These are phyloP conservation scores for Coleophoma crateriformis DNA, from an alignment of 2,329 filamentous ascomycete genomes.

Conservation along the genomic window DNA sequence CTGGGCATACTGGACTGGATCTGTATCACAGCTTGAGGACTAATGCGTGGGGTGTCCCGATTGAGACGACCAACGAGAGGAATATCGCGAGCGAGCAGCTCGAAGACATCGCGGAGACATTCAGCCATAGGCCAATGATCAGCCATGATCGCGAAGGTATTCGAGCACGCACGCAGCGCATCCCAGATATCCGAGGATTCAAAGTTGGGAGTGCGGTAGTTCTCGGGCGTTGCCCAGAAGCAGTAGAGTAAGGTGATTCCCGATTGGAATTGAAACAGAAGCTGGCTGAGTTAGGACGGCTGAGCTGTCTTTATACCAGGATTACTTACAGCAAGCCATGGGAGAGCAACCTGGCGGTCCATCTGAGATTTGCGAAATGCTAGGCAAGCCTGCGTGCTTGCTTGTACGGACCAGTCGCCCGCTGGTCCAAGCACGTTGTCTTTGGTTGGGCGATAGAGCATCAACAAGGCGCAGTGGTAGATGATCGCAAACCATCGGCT, in stretches of 20 bases:
- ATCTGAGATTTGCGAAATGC: not conserved
- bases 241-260: not conserved
- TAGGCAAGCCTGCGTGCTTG: not conserved
- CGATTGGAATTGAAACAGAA: not conserved
- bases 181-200: conserved; percentile 1
- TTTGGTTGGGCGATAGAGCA: not conserved
- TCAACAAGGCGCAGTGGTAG: not conserved
- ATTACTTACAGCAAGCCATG: not conserved
- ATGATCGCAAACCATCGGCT: not conserved
- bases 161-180: conserved; percentile 19
- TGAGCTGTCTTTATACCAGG: not conserved
- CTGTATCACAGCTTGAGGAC: not conserved
- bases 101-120: conserved; percentile 1
- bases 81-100: conserved; percentile 12
- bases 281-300: no score
- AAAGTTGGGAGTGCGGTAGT: not conserved
- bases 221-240: not conserved
- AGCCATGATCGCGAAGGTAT: conserved; percentile 14
- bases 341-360: not conserved
- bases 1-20: not conserved
- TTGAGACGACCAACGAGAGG: not conserved
- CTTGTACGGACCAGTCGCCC: not conserved
- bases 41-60: not conserved
- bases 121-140: conserved; percentile 6
- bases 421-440: not conserved